These are phyloP conservation scores for Naegleria fowleri DNA, from an alignment of 208 protist species.

Conservation along the genomic window DNA sequence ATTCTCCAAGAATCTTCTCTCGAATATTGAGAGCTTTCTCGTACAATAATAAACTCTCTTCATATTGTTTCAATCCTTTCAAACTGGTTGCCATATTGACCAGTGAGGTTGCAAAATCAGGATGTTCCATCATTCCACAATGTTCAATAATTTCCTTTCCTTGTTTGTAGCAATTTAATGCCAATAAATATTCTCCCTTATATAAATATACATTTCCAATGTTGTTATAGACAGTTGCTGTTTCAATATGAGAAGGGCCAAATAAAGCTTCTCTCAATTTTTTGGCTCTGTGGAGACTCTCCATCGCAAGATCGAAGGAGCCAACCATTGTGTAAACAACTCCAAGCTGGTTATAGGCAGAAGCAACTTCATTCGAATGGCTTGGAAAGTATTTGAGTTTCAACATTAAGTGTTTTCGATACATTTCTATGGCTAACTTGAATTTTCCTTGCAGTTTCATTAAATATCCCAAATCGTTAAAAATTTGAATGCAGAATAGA, in stretches of 20 bases:
- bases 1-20: not conserved
- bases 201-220: conserved; percentile 20
- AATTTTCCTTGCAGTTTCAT: not conserved
- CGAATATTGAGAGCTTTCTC: not conserved
- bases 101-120: not conserved
- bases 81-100: not conserved
- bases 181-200: not conserved
- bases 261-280: not conserved
- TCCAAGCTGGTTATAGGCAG: not conserved
- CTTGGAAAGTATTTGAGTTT: not conserved
- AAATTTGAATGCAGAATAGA: not conserved
- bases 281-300: not conserved
- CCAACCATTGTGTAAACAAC: not conserved
- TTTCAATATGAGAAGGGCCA: not conserved
- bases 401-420: not conserved
- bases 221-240: not conserved
- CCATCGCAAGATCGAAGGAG: not conserved
- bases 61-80: not conserved
- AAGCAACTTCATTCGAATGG: not conserved
- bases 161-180: not conserved
- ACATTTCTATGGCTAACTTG: not conserved
- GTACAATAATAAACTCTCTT: not conserved
- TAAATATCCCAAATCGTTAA: not conserved
- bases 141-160: not conserved
- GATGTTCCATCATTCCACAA: not conserved